Evolutionary conservation across 129 eudicot species (phyloP).

Genomic region (Smallanthus sonchifolius): DNA sequence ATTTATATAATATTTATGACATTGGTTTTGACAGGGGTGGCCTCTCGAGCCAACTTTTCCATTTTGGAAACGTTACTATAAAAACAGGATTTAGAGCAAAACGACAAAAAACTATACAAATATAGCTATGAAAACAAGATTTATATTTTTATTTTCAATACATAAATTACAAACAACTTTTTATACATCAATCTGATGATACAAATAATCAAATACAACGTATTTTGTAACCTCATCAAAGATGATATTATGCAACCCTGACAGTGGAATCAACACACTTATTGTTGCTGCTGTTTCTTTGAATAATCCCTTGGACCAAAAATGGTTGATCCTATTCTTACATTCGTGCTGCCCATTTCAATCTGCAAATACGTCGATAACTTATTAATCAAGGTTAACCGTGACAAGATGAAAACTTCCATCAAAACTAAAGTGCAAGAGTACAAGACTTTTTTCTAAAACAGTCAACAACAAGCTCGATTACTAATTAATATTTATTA

Average conservation of each 20-base stretch:
- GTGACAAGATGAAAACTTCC: not conserved
- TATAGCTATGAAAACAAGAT: not conserved
- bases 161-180: not conserved
- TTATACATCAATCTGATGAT: not conserved
- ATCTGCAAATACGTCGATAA: conserved; percentile 46
- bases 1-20: too few relatives aligned
- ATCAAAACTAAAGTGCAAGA: not conserved
- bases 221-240: not conserved
- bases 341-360: conserved; percentile 91
- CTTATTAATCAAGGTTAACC: not conserved
- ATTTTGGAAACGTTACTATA: too few relatives aligned
- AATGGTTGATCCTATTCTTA: conserved; percentile 90
- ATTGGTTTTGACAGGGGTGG: too few relatives aligned
- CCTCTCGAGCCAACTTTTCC: too few relatives aligned
- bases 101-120: not conserved
- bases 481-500: not conserved
- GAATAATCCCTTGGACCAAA: conserved; percentile 90
- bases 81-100: not conserved
- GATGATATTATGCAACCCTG: not conserved
- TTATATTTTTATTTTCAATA: not conserved
- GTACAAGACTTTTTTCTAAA: not conserved
- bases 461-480: not conserved
- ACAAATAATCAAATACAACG: conserved; percentile 1
- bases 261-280: not conserved
- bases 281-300: conserved; percentile 35